phyloP scores from a whole-genome alignment of 768 basidiomycete genomes.

The Daedaleopsis sinensis region DNA sequence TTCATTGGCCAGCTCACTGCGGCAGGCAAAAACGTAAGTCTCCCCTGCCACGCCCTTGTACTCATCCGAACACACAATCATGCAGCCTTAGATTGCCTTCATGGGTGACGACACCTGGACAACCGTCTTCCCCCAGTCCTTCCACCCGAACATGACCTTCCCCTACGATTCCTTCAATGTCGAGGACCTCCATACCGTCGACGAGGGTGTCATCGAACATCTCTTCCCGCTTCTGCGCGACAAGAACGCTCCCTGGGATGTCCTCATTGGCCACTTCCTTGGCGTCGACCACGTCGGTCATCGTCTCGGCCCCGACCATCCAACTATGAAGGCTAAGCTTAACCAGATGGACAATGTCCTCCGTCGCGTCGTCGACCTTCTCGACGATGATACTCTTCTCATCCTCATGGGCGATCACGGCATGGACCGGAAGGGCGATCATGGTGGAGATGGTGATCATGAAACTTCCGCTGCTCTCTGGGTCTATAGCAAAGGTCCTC shows the following conservation, averaged over 20 bases:
- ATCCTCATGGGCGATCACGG: slow-evolving; percentile 96
- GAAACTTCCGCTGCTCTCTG: slow-evolving; percentile 89
- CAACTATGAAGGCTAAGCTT: slow-evolving; percentile 84
- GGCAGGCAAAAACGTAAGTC: slow-evolving; percentile 61
- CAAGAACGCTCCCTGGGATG: slow-evolving; percentile 66
- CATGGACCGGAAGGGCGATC: slow-evolving; percentile 94
- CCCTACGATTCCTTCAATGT: slow-evolving; percentile 98
- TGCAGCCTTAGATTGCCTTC: slow-evolving; percentile 66
- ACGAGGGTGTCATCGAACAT: slow-evolving; percentile 84
- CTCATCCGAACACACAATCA: slow-evolving; percentile 15
- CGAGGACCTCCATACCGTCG: slow-evolving; percentile 95
- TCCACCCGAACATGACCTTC: slow-evolving; percentile 71
- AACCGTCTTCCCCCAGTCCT: slow-evolving; percentile 79
- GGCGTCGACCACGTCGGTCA: slow-evolving; percentile 98
- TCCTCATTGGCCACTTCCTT: slow-evolving; percentile 90
- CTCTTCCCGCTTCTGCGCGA: slow-evolving; percentile 76
- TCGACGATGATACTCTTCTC: slow-evolving; percentile 89
- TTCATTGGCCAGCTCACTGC: slow-evolving; percentile 70
- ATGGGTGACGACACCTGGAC: slow-evolving; percentile 99
- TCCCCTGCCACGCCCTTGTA: slow-evolving; percentile 1
- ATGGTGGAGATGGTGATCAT: slow-evolving; percentile 86
- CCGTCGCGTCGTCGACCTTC: slow-evolving; percentile 62
- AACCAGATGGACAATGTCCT: slow-evolving; percentile 87
- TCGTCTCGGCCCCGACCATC: slow-evolving; percentile 87
- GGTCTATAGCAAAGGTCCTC: slow-evolving; percentile 83